These are phyloP conservation scores for Ciborinia camelliae DNA, from an alignment of 2,329 filamentous ascomycete species.

Conservation along the genomic window DNA sequence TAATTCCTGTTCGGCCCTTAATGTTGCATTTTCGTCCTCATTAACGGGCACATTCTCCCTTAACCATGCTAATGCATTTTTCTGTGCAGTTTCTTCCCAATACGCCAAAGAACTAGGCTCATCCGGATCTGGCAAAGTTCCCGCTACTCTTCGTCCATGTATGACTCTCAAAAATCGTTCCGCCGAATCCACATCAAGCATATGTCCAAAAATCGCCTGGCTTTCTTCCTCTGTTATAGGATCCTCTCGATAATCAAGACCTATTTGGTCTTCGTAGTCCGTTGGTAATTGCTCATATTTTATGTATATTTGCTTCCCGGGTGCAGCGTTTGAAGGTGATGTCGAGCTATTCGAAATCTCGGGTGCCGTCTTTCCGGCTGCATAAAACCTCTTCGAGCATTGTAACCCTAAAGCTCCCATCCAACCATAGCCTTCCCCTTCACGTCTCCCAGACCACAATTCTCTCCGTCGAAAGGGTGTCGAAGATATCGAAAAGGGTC, in stretches of 20 bases:
- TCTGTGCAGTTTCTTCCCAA: constrained; percentile 39
- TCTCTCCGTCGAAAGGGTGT: not conserved
- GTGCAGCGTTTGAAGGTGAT: constrained; percentile 13
- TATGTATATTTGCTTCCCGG: constrained; percentile 40
- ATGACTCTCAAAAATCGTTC: constrained; percentile 56
- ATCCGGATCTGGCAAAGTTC: constrained; percentile 58
- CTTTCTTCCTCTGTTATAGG: constrained; percentile 51
- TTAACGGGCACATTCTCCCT: constrained; percentile 54
- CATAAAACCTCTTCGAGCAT: constrained; percentile 19
- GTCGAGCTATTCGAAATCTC: not conserved
- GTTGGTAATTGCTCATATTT: constrained; percentile 57
- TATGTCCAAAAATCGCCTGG: constrained; percentile 48
- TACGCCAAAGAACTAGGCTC: constrained; percentile 34
- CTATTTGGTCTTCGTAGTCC: constrained; percentile 53
- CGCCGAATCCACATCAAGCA: constrained; percentile 44
- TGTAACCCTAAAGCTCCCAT: not conserved
- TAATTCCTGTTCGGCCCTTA: constrained; percentile 62
- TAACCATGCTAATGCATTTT: constrained; percentile 52
- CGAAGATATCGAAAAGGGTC: constrained; percentile 23
- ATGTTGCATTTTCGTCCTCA: constrained; percentile 57
- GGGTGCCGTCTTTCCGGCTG: not conserved
- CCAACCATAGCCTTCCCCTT: not conserved
- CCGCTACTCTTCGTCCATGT: constrained; percentile 61
- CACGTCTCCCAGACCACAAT: not conserved
- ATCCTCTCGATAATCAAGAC: constrained; percentile 50